Evolutionary conservation across 2,329 filamentous ascomycete species (phyloP), one percentile per base, ranked within the genome.

Genomic region (Pseudopithomyces maydicus): DNA sequence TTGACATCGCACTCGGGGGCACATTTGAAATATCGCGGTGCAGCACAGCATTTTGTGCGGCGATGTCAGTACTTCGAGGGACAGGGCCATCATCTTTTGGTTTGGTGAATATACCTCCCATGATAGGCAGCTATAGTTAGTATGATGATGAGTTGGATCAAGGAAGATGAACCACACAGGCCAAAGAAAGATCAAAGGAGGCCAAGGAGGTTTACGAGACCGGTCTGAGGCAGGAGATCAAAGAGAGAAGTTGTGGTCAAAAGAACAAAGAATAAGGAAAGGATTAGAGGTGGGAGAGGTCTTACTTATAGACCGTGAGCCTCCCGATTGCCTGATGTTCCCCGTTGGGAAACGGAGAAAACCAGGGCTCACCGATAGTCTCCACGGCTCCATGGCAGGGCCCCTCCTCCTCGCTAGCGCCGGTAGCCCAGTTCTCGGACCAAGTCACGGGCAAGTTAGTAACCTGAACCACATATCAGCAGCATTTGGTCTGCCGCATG

Each of bases 361-460:
- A 29, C 26, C 26, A 29, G 26, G 26, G 26, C 26, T 50, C 35
- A 50, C 47, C 47, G 47, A 50, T 50, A 43, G 19, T 43, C n/a
- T 42, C 15, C 19, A 42, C n/a, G 38, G 8, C 20, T 43, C 20
- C 19, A 43, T 26, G 20, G 15, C 38, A 19, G 14, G 15, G 38
- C 38, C 38, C 38, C 38, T 42, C 38, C 38, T 10, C 38, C 17
- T 35, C 33, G 22, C 47, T 50, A 50, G 46, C 46, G 46, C 35
- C 46, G 46, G 46, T 39, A 49, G 23, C 20, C 29, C 26, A 33
- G 44, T 47, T 23, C 38, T 22, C 38, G 38, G 38, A 11, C 19
- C 38, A 17, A 17, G 38, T 42, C 38, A 42, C 19, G 38, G 38
- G 38, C 14, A 22, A 42, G 38, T 42, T 42, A 42, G 38, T 42